phyloP scores from a whole-genome alignment of 495 filamentous ascomycete species.

The Xylaria palmicola region DNA sequence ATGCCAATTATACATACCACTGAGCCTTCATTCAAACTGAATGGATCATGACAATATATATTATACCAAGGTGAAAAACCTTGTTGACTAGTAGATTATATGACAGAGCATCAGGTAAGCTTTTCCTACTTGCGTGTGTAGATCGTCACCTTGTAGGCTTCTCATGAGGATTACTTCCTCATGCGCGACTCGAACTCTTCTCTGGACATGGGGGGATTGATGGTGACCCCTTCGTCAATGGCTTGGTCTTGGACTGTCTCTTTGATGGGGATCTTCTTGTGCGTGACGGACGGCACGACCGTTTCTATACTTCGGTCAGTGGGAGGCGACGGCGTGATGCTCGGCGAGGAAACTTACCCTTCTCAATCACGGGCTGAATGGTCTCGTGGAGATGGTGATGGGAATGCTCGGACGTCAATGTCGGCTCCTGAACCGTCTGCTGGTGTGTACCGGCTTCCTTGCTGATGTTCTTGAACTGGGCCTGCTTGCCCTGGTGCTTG shows the following conservation, averaged over 20 bases:
- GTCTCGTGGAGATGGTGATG: constrained; percentile 25
- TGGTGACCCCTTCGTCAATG: constrained; percentile 10
- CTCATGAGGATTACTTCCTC: constrained; percentile 11
- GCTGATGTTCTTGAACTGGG: background rate
- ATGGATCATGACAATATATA: too few relatives aligned
- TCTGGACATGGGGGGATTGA: constrained; percentile 7
- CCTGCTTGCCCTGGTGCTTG: background rate
- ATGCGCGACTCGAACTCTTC: constrained; percentile 16
- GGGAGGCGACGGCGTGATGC: background rate
- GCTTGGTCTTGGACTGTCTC: constrained; percentile 14
- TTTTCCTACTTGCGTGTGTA: too few relatives aligned
- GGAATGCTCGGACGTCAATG: constrained; percentile 12
- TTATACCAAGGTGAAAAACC: too few relatives aligned
- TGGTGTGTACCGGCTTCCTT: background rate
- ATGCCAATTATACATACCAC: too few relatives aligned
- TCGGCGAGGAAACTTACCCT: constrained; percentile 1
- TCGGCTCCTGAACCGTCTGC: constrained; percentile 13
- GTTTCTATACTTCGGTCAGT: constrained; percentile 3
- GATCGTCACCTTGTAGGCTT: too few relatives aligned
- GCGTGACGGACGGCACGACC: constrained; percentile 17
- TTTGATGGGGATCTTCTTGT: constrained; percentile 19
- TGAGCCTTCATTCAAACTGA: too few relatives aligned
- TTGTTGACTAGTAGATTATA: too few relatives aligned
- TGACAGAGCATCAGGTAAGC: too few relatives aligned
- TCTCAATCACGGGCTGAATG: constrained; percentile 23